Conservation (phyloP, 2,329 filamentous ascomycete genomes). For the Diaporthe sp. region DNA sequence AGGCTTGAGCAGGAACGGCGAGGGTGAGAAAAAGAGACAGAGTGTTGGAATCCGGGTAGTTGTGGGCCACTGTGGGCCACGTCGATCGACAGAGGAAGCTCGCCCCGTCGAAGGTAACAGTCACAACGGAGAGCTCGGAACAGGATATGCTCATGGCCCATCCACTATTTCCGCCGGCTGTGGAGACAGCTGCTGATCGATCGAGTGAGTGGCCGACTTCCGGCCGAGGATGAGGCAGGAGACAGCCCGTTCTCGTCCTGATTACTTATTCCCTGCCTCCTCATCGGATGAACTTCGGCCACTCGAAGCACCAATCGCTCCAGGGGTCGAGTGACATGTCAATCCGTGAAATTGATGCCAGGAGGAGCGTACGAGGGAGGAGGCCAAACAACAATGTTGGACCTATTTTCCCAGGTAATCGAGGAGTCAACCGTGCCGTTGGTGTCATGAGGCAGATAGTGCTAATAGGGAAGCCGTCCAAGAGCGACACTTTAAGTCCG, state of each 20-base stretch:
- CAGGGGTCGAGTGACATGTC: background rate
- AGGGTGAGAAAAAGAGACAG: background rate
- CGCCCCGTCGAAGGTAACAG: constrained; percentile 3
- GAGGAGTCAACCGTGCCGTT: background rate
- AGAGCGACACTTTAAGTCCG: background rate
- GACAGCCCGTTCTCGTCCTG: too few relatives aligned
- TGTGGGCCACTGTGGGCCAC: constrained; percentile 10
- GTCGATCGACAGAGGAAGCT: background rate
- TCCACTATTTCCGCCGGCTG: background rate
- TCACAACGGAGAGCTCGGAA: constrained; percentile 2
- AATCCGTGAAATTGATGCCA: background rate
- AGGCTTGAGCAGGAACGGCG: background rate
- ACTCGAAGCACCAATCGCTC: background rate
- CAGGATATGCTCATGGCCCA: constrained; percentile 6
- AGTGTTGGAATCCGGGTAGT: background rate
- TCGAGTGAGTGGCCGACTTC: constrained; percentile 15
- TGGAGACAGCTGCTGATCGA: constrained; percentile 5
- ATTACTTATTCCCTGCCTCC: background rate
- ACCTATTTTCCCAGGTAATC: background rate
- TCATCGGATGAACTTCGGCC: background rate
- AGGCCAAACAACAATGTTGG: background rate
- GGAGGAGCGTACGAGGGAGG: background rate
- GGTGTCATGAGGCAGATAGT: background rate
- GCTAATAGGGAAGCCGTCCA: background rate
- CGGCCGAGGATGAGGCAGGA: background rate